These are phyloP conservation scores for Anastatica hierochuntica DNA, from an alignment of 345 rosid genomes.

Conservation along the genomic window DNA sequence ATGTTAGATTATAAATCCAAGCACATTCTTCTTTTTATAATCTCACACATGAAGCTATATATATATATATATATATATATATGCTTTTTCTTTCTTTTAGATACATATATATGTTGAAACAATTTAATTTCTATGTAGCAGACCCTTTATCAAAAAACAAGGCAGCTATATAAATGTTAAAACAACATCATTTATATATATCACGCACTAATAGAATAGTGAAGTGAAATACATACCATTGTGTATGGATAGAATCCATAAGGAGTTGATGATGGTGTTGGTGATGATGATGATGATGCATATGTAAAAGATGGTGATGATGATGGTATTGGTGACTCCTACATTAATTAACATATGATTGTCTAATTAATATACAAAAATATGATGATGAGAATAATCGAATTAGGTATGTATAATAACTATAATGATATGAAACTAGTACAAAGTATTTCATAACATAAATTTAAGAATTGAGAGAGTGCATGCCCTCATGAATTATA, in stretches of 20 bases:
- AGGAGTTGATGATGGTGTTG: constrained; percentile 43
- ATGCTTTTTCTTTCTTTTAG: too few species aligned
- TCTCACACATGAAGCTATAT: background rate
- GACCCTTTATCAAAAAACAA: too few species aligned
- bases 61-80: too few species aligned
- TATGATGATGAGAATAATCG: background rate
- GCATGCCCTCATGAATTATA: background rate
- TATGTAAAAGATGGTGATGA: constrained; percentile 37
- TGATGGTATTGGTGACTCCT: constrained; percentile 65
- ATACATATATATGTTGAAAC: too few species aligned
- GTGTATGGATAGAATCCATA: constrained; percentile 50
- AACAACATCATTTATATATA: too few species aligned
- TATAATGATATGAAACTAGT: background rate
- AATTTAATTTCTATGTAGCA: too few species aligned
- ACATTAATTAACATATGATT: constrained; percentile 23
- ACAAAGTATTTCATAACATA: background rate
- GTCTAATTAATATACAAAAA: background rate
- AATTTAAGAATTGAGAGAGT: too few species aligned
- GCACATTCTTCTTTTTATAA: background rate
- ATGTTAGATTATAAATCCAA: background rate
- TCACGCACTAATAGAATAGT: background rate
- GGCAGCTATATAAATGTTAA: too few species aligned
- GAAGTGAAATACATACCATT: constrained; percentile 38
- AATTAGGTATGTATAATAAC: too few species aligned
- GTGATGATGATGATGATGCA: constrained; percentile 26